Evolutionary conservation across 306 rosid species (phyloP).

Genomic region (Rosa chinensis): DNA sequence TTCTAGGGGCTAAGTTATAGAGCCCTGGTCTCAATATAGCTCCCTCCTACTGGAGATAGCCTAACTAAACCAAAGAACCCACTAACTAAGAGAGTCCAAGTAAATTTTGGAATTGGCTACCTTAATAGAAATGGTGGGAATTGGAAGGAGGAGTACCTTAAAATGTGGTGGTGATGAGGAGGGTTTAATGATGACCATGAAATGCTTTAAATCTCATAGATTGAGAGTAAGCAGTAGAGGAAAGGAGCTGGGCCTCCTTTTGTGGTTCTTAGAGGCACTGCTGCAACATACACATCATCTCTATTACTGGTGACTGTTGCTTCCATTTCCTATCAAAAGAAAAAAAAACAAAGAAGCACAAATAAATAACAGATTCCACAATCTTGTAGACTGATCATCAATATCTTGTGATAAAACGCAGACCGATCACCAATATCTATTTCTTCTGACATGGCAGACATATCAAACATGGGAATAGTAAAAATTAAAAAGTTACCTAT

Average conservation of each 20-base stretch:
- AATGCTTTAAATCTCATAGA: slow-evolving; percentile 82
- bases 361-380: too few relatives aligned
- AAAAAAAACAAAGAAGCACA: too few relatives aligned
- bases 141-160: slow-evolving; percentile 50
- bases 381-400: background rate
- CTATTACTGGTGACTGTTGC: background rate
- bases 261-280: slow-evolving; percentile 71
- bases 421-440: background rate
- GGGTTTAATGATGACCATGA: slow-evolving; percentile 78
- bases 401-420: background rate
- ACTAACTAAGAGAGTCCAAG: background rate
- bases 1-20: too few relatives aligned
- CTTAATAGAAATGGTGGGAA: background rate
- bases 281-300: slow-evolving; percentile 76
- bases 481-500: too few relatives aligned
- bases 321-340: too few relatives aligned
- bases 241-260: slow-evolving; percentile 71
- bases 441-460: background rate
- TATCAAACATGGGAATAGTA: background rate
- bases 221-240: slow-evolving; percentile 66
- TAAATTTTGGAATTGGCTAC: background rate
- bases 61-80: background rate
- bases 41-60: too few relatives aligned
- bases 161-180: slow-evolving; percentile 35
- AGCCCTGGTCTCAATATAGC: too few relatives aligned